These are phyloP conservation scores for Fusarium humuli DNA, from an alignment of 2,329 filamentous ascomycete species.

Conservation along the genomic window DNA sequence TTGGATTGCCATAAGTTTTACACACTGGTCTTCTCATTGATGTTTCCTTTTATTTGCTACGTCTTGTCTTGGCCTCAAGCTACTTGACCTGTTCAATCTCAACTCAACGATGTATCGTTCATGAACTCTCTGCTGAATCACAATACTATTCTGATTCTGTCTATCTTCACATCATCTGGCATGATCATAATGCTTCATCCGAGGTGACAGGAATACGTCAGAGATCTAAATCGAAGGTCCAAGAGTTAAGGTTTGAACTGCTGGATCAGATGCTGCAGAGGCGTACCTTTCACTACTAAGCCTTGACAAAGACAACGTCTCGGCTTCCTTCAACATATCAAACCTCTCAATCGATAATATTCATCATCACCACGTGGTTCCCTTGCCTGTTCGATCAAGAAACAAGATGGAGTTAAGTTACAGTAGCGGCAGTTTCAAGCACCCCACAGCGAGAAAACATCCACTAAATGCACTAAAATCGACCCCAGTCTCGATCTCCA, in stretches of 20 bases:
- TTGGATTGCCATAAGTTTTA: neutral
- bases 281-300: neutral
- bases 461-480: slow-evolving; percentile 28
- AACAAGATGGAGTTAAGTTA: slow-evolving; percentile 3
- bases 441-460: slow-evolving; percentile 32
- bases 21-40: neutral
- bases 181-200: accelerated
- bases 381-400: slow-evolving; percentile 11
- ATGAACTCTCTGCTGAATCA: neutral
- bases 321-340: neutral
- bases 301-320: neutral
- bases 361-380: neutral
- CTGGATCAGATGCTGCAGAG: neutral
- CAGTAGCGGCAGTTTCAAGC: slow-evolving; percentile 26
- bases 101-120: neutral
- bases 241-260: neutral
- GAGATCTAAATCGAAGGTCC: neutral
- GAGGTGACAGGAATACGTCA: neutral
- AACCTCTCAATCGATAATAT: too few relatives aligned
- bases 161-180: neutral
- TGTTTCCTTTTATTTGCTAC: neutral
- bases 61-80: neutral
- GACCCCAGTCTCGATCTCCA: slow-evolving; percentile 30
- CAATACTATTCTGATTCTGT: neutral
- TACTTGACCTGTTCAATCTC: neutral